Evolutionary conservation across 208 protist genomes (phyloP).

Genomic region (Crithidia brevicula): DNA sequence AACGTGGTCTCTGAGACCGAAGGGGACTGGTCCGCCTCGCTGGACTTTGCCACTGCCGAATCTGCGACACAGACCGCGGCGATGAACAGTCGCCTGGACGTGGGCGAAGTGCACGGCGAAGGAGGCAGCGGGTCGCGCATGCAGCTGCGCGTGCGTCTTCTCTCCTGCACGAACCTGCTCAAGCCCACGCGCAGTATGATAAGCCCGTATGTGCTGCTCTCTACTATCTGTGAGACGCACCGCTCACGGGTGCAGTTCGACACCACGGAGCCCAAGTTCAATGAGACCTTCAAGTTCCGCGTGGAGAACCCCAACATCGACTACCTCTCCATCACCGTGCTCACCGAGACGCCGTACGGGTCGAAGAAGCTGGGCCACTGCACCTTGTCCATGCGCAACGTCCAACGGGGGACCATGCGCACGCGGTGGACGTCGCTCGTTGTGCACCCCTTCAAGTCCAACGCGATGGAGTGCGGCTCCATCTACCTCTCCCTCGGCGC

Average conservation of each 20-base stretch:
- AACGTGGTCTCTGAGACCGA: constrained; percentile 28
- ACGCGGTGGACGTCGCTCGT: constrained; percentile 77
- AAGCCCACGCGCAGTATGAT: constrained; percentile 32
- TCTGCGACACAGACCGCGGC: background rate
- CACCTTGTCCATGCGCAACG: constrained; percentile 75
- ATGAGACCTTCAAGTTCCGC: constrained; percentile 70
- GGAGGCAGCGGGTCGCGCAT: background rate
- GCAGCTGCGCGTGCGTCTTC: constrained; percentile 62
- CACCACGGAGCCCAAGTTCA: constrained; percentile 65
- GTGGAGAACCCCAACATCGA: constrained; percentile 60
- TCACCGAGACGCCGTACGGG: constrained; percentile 84
- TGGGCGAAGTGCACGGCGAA: background rate
- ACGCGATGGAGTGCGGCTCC: constrained; percentile 54
- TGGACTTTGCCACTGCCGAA: constrained; percentile 5
- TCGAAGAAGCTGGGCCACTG: constrained; percentile 78
- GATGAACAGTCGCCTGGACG: background rate
- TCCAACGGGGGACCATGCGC: constrained; percentile 57
- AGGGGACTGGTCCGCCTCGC: constrained; percentile 15
- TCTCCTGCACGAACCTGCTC: constrained; percentile 69
- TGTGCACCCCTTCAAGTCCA: constrained; percentile 37
- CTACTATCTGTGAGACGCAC: constrained; percentile 68
- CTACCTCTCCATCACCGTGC: constrained; percentile 67
- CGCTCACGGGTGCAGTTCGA: constrained; percentile 52
- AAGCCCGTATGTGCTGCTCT: constrained; percentile 82
- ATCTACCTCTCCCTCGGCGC: constrained; percentile 69